Base-by-base conservation (phyloP, 805 yeast genomes). In the Wickerhamiella australiensis region DNA sequence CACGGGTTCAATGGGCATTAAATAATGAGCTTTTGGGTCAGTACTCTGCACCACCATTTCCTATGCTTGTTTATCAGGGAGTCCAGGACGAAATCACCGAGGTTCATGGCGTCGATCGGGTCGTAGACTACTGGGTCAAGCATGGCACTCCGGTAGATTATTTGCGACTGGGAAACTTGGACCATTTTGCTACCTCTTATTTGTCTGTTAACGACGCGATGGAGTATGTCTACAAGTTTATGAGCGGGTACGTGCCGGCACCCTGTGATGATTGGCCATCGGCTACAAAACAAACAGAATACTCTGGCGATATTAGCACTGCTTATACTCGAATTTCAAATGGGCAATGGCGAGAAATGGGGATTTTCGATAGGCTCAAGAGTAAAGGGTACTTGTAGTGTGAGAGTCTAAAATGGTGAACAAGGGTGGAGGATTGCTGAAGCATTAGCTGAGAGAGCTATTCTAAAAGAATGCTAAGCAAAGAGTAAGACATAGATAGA, bases 1-100 rank as follows among this genome's bases (percentile, higher is more conserved):
- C 53, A 2, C 36, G 41, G 12, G 50, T 57, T 9, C 23, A 43
- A n/a, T 31, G 46, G 22, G 56, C 56, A 15, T 49, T 58, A 18
- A 44, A 29, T 3, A 52, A 56, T 22, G 59, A 58, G 45, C 37
- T 50, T 12, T 52, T 57, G 20, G 65, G 64, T 18, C 27, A 47
- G 18, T 20, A 42, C 17, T 21, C 22, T 3, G 37, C 35, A 21
- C 53, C 54, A 1, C 50, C 49, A 21, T 27, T 49, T 5, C 59
- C 57, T 2, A 5, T 59, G 45, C 57, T 49, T 46, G 50, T 62
- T n/a, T 61, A 61, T 52, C 64, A 60, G 25, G 60, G 61, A 12
- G 46, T 49, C 18, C 42, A 48, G 15, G 67, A 63, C 51, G 57
- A 52, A 29, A 50, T 57, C 3, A 57, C 56, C 5, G 55, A 56